A percentile compares a stretch with the other conserved stretches of the same genome.
These are phyloP conservation scores for Vachellia collinsii DNA, from an alignment of 306 rosid species.

Conservation along the genomic window DNA sequence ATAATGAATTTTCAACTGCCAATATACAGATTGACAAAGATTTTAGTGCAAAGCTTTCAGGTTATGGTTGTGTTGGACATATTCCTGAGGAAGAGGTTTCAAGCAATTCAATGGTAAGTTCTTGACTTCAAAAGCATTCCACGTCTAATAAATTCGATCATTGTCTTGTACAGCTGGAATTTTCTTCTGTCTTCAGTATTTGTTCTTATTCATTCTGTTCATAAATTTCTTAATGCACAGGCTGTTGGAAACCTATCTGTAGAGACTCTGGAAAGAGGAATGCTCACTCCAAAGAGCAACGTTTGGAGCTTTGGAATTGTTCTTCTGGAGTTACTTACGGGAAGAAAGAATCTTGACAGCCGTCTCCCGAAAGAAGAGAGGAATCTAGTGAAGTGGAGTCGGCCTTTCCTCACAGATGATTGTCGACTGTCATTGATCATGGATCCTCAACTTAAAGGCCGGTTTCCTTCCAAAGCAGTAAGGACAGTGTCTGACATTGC, in stretches of 20 bases:
- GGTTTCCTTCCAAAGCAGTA: conserved; percentile 72
- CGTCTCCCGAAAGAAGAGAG: conserved; percentile 70
- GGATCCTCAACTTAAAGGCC: conserved; percentile 78
- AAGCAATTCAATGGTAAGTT: conserved; percentile 59
- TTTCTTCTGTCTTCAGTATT: conserved; percentile 1
- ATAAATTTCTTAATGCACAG: conserved; percentile 45
- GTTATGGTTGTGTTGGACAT: conserved; percentile 85
- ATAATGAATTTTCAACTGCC: conserved; percentile 79
- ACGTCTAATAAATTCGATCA: not conserved
- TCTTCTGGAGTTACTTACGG: conserved; percentile 87
- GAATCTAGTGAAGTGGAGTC: conserved; percentile 81
- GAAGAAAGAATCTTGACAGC: conserved; percentile 71
- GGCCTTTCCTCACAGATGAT: conserved; percentile 74
- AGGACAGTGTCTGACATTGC: conserved; percentile 73
- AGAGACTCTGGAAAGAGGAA: conserved; percentile 84
- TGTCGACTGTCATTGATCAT: conserved; percentile 64
- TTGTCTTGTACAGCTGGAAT: not conserved
- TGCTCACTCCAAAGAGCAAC: conserved; percentile 89
- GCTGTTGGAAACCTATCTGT: conserved; percentile 70
- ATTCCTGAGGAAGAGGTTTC: conserved; percentile 61
- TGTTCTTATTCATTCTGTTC: conserved; percentile 2
- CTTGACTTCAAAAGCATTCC: conserved; percentile 4
- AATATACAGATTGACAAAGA: conserved; percentile 87
- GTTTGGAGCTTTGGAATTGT: conserved; percentile 88
- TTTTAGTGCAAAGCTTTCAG: conserved; percentile 93